phyloP scores from a whole-genome alignment of 805 yeast genomes.

The Ogataea chonburiensis region DNA sequence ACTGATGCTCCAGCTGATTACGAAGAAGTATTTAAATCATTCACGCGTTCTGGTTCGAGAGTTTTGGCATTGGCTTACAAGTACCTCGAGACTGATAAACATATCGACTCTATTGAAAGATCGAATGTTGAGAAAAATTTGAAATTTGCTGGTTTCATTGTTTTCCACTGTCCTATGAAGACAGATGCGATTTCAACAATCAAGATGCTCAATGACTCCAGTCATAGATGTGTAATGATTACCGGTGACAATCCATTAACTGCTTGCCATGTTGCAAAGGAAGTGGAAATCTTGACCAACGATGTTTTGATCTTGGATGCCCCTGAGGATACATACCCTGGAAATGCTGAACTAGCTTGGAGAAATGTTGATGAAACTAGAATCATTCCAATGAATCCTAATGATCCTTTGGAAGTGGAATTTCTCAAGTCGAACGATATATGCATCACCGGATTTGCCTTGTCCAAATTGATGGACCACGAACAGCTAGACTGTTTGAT shows the following conservation, averaged over 20 bases:
- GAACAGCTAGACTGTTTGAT: slow-evolving; percentile 69
- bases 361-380: slow-evolving; percentile 78
- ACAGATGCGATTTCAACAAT: slow-evolving; percentile 88
- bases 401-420: slow-evolving; percentile 51
- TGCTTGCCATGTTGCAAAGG: slow-evolving; percentile 96
- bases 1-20: slow-evolving; percentile 68
- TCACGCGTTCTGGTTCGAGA: slow-evolving; percentile 94
- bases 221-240: slow-evolving; percentile 95
- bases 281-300: slow-evolving; percentile 82
- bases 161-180: slow-evolving; percentile 96
- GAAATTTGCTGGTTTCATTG: slow-evolving; percentile 86
- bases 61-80: slow-evolving; percentile 94
- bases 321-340: slow-evolving; percentile 64
- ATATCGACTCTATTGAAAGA: slow-evolving; percentile 63
- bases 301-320: slow-evolving; percentile 84
- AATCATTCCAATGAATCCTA: slow-evolving; percentile 63
- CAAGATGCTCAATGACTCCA: slow-evolving; percentile 88
- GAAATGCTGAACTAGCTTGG: slow-evolving; percentile 68
- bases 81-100: slow-evolving; percentile 47
- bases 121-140: slow-evolving; percentile 73
- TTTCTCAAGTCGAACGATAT: slow-evolving; percentile 72
- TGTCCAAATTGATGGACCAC: slow-evolving; percentile 63
- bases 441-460: slow-evolving; percentile 92
- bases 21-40: slow-evolving; percentile 82
- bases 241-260: slow-evolving; percentile 99